phyloP scores from a whole-genome alignment of 169 alveolate genomes.

The Babesia ovata region DNA sequence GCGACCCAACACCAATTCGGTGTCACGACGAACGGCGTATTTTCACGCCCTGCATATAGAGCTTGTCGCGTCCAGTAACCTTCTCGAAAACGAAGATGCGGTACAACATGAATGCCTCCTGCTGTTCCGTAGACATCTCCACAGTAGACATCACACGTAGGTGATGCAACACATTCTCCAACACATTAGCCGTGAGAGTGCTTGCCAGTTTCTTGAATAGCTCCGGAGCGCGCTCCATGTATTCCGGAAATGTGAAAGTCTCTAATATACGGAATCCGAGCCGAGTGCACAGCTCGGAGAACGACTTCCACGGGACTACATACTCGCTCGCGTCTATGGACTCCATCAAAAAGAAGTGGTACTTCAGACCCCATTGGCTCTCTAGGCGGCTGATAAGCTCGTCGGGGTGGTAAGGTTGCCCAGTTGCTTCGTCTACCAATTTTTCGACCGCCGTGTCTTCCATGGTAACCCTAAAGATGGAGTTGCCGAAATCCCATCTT shows the following conservation, averaged over 20 bases:
- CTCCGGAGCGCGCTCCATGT: conserved; percentile 27
- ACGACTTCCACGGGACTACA: conserved; percentile 74
- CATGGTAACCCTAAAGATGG: conserved; percentile 61
- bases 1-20: not conserved
- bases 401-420: not conserved
- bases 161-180: conserved; percentile 47
- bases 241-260: conserved; percentile 60
- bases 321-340: conserved; percentile 79
- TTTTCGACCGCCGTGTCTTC: conserved; percentile 37
- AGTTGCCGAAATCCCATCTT: conserved; percentile 65
- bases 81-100: conserved; percentile 65
- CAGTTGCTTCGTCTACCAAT: conserved; percentile 5
- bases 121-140: conserved; percentile 47
- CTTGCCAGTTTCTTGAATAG: not conserved
- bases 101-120: conserved; percentile 56
- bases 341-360: conserved; percentile 75
- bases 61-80: conserved; percentile 58
- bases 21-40: conserved; percentile 26
- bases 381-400: conserved; percentile 43
- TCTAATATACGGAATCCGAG: conserved; percentile 56
- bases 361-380: conserved; percentile 69
- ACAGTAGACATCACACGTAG: conserved; percentile 14
- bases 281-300: conserved; percentile 30
- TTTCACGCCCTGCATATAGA: conserved; percentile 68
- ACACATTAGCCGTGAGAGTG: conserved; percentile 30